Base-by-base conservation (phyloP, 805 yeast species). In the Metschnikowia aberdeeniae region DNA sequence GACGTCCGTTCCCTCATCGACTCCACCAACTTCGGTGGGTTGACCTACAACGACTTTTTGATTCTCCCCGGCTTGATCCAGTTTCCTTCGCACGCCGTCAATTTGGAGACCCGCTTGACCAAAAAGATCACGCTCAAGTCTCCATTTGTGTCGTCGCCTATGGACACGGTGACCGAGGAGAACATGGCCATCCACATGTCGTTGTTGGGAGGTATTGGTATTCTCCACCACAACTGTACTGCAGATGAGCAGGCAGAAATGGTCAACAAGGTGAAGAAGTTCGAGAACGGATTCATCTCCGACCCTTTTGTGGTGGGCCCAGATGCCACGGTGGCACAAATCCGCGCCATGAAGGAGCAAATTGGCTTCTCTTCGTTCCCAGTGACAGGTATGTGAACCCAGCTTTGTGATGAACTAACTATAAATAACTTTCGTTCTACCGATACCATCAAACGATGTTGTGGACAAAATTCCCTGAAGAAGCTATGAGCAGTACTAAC, bases 151-250 rank as follows among this genome's bases (percentile, higher is more conserved):
- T 92, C 98, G 17, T 89, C 98, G 61, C 99, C 99, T 58, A 93
- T 93, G 99, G 99, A 93, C 73, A 93, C 99, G 40, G 99, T 93
- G 56, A 93, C 99, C 47, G 99, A 93, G 77, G 73, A 89, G 52
- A 87, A 84, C 50, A 93, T 93, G 99, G 99, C 99, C 55, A 92
- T 93, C 59, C 83, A 89, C 73, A 90, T 93, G 97, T 97, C 99
- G 57, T 80, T 93, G 56, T 80, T 90, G 60, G 99, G 99, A 68
- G 99, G 99, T 72, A 89, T 93, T 68, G 99, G 99, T 81, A 87
- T 93, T 64, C 83, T 93, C 60, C 99, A 93, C 72, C 97, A 93
- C 77, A 93, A 93, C 79, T 90, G 97, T 75, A 67, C 96, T 47
- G 78, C 95, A 48, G 98, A 92, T 45, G 98, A 89, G 68, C 99